phyloP scores from a whole-genome alignment of 2,329 filamentous ascomycete species.

The Trichoderma harzianum region DNA sequence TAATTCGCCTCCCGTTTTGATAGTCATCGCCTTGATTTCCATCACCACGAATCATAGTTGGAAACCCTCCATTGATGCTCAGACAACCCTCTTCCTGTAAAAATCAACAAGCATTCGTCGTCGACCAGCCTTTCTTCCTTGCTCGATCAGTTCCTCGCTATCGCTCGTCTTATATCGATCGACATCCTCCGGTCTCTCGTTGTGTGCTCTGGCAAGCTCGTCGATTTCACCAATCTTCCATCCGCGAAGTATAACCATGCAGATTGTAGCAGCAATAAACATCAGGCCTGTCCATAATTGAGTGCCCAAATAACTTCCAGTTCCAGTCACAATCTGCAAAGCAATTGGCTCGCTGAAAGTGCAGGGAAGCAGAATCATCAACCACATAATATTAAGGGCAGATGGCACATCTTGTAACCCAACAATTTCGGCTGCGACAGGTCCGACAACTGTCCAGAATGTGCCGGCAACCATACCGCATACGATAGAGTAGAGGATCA shows the following conservation, averaged over 20 bases:
- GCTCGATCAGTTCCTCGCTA: slow-evolving; percentile 30
- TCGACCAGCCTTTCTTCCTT: slow-evolving; percentile 30
- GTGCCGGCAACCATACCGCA: slow-evolving; percentile 70
- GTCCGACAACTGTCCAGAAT: slow-evolving; percentile 66
- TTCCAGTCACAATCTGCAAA: slow-evolving; percentile 47
- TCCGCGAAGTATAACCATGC: slow-evolving; percentile 33
- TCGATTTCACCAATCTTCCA: slow-evolving; percentile 39
- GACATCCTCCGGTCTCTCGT: slow-evolving; percentile 30
- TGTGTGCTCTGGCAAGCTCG: slow-evolving; percentile 31
- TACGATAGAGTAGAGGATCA: slow-evolving; percentile 68
- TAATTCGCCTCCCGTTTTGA: not conserved
- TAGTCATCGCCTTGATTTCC: not conserved
- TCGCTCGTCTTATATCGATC: slow-evolving; percentile 31
- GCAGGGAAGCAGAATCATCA: slow-evolving; percentile 65
- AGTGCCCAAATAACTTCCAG: slow-evolving; percentile 48
- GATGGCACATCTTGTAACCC: slow-evolving; percentile 66
- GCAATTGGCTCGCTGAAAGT: slow-evolving; percentile 67
- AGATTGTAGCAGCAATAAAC: slow-evolving; percentile 49
- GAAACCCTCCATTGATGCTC: not conserved
- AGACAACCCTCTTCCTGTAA: slow-evolving; percentile 30
- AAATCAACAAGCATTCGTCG: slow-evolving; percentile 34
- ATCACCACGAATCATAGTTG: not conserved
- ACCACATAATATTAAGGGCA: slow-evolving; percentile 66
- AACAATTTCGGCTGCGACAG: slow-evolving; percentile 71
- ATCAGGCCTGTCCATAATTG: slow-evolving; percentile 60